Conservation (phyloP, 176 grass and related monocot species). For the Tuctoria greenei region DNA sequence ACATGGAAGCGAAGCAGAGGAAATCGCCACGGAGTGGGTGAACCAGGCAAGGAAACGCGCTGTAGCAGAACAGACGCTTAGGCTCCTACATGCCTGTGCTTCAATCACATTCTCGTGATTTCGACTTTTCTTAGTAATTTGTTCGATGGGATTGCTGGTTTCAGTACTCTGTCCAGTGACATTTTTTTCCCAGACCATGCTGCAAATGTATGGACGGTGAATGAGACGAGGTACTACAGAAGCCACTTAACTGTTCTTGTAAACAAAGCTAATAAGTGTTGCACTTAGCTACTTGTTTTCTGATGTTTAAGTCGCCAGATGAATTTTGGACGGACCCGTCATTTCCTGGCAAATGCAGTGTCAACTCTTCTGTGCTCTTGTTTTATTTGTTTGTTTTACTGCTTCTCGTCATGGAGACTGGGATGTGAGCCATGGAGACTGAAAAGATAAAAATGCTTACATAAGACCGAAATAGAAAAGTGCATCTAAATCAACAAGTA, state of each 20-base stretch:
- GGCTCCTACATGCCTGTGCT: conserved; percentile 81
- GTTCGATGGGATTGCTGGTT: background rate
- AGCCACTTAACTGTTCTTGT: conserved; percentile 19
- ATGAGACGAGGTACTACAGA: conserved; percentile 17
- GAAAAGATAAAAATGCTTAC: too few relatives aligned
- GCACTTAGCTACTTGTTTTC: conserved; percentile 25
- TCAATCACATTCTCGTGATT: conserved; percentile 67
- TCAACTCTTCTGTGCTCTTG: background rate
- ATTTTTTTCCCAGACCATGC: conserved; percentile 32
- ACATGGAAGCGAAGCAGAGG: conserved; percentile 67
- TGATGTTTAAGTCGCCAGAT: background rate
- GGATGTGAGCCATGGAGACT: background rate
- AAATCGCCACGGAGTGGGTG: conserved; percentile 69
- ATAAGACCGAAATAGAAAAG: background rate
- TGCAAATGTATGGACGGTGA: conserved; percentile 26
- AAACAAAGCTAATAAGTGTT: conserved; percentile 53
- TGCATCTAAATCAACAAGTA: background rate
- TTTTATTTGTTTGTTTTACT: background rate
- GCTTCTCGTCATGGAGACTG: background rate
- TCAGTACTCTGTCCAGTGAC: background rate
- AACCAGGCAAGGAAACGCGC: conserved; percentile 72
- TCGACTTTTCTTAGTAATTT: background rate
- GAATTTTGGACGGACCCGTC: background rate
- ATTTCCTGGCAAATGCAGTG: background rate
- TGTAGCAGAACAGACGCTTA: conserved; percentile 83